phyloP scores from a whole-genome alignment of 805 yeast species.

The Sporopachydermia quercuum region DNA sequence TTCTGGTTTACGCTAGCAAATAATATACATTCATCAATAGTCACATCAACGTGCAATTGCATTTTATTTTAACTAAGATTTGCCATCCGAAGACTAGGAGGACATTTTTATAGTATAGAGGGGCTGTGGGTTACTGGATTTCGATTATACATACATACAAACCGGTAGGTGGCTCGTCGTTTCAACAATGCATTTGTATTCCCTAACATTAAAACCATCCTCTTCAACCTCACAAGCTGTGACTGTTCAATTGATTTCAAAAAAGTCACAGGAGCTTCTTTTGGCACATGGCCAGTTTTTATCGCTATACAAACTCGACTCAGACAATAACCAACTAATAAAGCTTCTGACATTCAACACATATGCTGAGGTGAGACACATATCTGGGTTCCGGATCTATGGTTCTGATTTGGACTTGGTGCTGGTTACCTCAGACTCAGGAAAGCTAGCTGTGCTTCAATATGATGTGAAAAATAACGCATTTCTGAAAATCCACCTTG shows the following conservation, averaged over 20 bases:
- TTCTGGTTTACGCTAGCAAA: no score
- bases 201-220: constrained; percentile 55
- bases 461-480: constrained; percentile 22
- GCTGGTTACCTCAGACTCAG: constrained; percentile 69
- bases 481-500: constrained; percentile 33
- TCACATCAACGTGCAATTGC: no score
- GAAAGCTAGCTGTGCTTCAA: constrained; percentile 43
- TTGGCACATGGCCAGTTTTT: constrained; percentile 40
- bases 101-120: no score
- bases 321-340: constrained; percentile 39
- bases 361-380: constrained; percentile 42
- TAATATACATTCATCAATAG: no score
- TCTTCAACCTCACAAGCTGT: constrained; percentile 37
- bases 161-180: no score
- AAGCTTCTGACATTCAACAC: constrained; percentile 28
- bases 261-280: constrained; percentile 46
- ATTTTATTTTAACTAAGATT: no score
- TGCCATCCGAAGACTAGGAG: no score
- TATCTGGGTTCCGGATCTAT: constrained; percentile 35
- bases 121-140: no score
- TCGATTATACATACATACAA: no score
- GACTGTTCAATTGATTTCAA: constrained; percentile 55
- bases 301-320: constrained; percentile 37
- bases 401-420: constrained; percentile 43
- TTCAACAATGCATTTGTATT: constrained; percentile 37